A percentile compares a stretch with the other conserved stretches of the same genome.
Evolutionary conservation across 306 rosid species (phyloP).

Genomic region (Erythrophleum fordii): DNA sequence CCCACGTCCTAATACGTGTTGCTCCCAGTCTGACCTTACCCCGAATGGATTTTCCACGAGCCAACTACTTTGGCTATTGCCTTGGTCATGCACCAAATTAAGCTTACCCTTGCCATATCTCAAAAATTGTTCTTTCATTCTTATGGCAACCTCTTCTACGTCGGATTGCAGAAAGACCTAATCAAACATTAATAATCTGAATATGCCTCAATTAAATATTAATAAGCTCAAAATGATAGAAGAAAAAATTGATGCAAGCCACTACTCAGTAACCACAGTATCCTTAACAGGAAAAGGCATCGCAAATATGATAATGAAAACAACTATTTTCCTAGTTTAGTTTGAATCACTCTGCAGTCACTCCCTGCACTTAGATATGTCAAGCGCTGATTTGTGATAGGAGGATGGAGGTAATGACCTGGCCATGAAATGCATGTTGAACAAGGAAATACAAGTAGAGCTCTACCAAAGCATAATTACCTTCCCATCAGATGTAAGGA

Average conservation of each 20-base stretch:
- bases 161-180: conserved; percentile 95
- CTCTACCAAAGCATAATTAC: conserved; percentile 46
- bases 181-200: conserved; percentile 30
- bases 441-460: conserved; percentile 21
- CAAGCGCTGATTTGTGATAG: too few relatives aligned
- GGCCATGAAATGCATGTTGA: conserved; percentile 17
- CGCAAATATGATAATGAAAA: too few relatives aligned
- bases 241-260: conserved; percentile 16
- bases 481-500: conserved; percentile 72
- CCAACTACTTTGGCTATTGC: conserved; percentile 61
- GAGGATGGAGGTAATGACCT: background rate
- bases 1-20: conserved; percentile 73
- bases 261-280: background rate
- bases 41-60: conserved; percentile 83
- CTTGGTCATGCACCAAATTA: conserved; percentile 43
- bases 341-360: background rate
- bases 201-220: background rate
- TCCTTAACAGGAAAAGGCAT: too few relatives aligned
- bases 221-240: conserved; percentile 26
- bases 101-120: conserved; percentile 75
- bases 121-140: conserved; percentile 77
- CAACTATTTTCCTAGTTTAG: conserved; percentile 11
- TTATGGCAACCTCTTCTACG: conserved; percentile 64
- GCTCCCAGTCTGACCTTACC: conserved; percentile 88
- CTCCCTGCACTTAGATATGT: too few relatives aligned